Evolutionary conservation across 768 basidiomycete genomes (phyloP), one percentile per base, ranked within the genome.

Genomic region (Mycena vitilis): DNA sequence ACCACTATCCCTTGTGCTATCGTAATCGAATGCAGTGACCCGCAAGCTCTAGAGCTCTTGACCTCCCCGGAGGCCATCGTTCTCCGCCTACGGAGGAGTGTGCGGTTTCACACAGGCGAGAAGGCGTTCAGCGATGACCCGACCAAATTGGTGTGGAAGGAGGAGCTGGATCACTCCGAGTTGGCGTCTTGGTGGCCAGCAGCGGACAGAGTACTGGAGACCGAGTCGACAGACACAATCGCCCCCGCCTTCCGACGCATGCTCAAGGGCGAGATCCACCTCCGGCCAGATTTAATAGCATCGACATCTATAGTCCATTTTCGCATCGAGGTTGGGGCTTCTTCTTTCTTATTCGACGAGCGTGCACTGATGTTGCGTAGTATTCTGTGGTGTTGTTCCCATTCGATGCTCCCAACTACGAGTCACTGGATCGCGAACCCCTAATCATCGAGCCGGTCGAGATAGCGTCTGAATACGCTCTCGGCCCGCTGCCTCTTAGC

Each of bases 371-470:
- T 53, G 12, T 53, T 60, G 52, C 54, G 40, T 65, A 83, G 82
- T 84, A 84, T 66, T 78, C 77, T 2, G 76, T 84, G 18, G 77
- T 79, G 18, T 61, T 83, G 37, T 79, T 82, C 53, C 78, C 81
- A 13, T 83, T 81, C 68, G 77, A 80, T 47, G 73, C 75, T 44
- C 65, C 73, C 6, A 78, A 75, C 0, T 81, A 81, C 59, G 74
- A 75, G 54, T 66, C 75, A 40, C 52, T 70, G 15, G 73, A 73
- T 37, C 61, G 52, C 37, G 74, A 77, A 22, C 74, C 77, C 2
- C 70, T 81, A 30, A 53, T 77, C n/a, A 69, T 73, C 22, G 70
- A 78, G 51, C 68, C 75, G 38, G 78, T 83, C 34, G 78, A 81
- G 47, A 78, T 84, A 48, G 78, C 75, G 13, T 79, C 82, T 30